Conservation (phyloP, 2,329 filamentous ascomycete genomes). For the Xylaria sp. region DNA sequence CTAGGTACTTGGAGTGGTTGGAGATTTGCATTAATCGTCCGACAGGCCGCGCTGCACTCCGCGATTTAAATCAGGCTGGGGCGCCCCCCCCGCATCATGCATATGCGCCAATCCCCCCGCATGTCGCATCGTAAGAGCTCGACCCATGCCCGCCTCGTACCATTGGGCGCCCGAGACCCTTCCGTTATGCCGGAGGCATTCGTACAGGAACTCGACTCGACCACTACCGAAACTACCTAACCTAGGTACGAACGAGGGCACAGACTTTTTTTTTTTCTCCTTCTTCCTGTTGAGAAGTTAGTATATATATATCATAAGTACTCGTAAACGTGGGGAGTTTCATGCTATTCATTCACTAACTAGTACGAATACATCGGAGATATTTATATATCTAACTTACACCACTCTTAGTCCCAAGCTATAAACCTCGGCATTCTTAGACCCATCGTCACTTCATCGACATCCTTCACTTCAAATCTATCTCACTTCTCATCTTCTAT, state of each 20-base stretch:
- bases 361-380: background rate
- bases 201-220: background rate
- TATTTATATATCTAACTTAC: conserved; percentile 10
- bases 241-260: background rate
- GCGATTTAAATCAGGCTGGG: conserved; percentile 3
- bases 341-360: background rate
- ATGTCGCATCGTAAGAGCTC: conserved; percentile 38
- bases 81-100: conserved; percentile 25
- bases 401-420: background rate
- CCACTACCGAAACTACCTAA: background rate
- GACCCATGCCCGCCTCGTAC: conserved; percentile 30
- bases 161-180: conserved; percentile 23
- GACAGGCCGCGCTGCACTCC: conserved; percentile 16
- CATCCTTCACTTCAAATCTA: background rate
- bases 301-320: background rate
- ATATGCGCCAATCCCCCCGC: conserved; percentile 28
- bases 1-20: too few relatives aligned
- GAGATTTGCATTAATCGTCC: background rate
- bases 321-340: background rate
- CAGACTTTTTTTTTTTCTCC: background rate
- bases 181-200: conserved; percentile 24
- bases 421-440: background rate
- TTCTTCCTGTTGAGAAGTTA: background rate
- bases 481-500: background rate
- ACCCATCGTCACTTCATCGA: background rate